Evolutionary conservation across 2,329 filamentous ascomycete species (phyloP).

Genomic region (Exophiala dermatitidis): DNA sequence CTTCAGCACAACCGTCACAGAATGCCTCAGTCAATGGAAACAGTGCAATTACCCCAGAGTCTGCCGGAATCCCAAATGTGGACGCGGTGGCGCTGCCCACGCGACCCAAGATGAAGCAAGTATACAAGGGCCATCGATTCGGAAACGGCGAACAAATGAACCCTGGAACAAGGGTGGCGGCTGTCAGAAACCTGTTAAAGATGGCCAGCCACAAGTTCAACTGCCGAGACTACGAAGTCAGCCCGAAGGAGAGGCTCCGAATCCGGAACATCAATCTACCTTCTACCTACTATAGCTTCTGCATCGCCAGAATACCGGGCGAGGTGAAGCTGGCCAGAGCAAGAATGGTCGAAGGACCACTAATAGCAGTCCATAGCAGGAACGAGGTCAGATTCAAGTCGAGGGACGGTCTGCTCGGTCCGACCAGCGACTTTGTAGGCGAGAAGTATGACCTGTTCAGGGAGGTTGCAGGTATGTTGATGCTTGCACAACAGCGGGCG

Average conservation of each 20-base stretch:
- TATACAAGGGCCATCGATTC: constrained; percentile 54
- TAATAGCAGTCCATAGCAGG: constrained; percentile 50
- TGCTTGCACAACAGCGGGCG: constrained; percentile 54
- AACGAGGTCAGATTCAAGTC: constrained; percentile 49
- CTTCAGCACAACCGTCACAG: neutral
- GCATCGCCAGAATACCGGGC: constrained; percentile 47
- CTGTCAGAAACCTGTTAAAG: constrained; percentile 51
- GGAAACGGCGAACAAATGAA: constrained; percentile 53
- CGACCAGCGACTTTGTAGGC: constrained; percentile 26
- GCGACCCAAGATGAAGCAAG: constrained; percentile 21
- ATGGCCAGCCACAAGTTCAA: constrained; percentile 53
- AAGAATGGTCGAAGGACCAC: constrained; percentile 52
- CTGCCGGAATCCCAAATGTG: neutral
- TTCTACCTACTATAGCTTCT: constrained; percentile 50
- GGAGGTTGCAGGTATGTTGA: constrained; percentile 51
- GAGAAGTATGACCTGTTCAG: constrained; percentile 49
- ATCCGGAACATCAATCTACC: constrained; percentile 42
- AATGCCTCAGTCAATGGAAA: neutral
- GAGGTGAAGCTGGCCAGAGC: constrained; percentile 47
- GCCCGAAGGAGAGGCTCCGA: constrained; percentile 40
- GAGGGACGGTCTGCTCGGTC: constrained; percentile 9
- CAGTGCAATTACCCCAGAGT: neutral
- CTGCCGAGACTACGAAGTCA: constrained; percentile 43
- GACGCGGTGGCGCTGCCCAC: constrained; percentile 16
- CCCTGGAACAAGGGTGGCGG: constrained; percentile 50